phyloP scores from a whole-genome alignment of 2,329 filamentous ascomycete genomes.

The Fusarium chuoi region DNA sequence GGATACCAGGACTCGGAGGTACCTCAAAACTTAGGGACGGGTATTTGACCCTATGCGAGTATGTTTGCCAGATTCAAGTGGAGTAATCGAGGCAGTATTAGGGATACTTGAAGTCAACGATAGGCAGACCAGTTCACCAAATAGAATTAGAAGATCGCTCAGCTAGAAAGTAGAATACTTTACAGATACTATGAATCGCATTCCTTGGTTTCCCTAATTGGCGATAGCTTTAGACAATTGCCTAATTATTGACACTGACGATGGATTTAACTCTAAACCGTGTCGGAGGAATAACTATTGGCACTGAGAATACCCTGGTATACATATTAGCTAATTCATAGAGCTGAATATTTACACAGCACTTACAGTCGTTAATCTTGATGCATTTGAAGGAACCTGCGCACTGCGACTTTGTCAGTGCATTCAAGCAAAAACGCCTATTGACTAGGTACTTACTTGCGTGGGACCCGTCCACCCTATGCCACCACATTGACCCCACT shows the following conservation, averaged over 20 bases:
- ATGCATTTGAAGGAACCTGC: conserved; percentile 18
- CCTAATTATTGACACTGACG: background rate
- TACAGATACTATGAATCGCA: background rate
- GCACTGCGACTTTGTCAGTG: conserved; percentile 5
- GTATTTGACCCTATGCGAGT: too few relatives aligned
- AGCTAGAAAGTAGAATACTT: background rate
- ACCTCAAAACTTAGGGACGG: too few relatives aligned
- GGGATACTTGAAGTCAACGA: too few relatives aligned
- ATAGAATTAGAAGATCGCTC: background rate
- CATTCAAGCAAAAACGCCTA: too few relatives aligned
- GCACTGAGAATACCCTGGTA: conserved; percentile 8
- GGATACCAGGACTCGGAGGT: too few relatives aligned
- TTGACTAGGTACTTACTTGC: conserved; percentile 1
- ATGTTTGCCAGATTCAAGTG: too few relatives aligned
- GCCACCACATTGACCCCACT: conserved; percentile 37
- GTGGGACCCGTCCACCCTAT: conserved; percentile 18
- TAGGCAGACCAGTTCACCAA: too few relatives aligned
- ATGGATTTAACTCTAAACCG: background rate
- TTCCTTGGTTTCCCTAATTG: background rate
- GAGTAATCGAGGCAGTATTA: too few relatives aligned
- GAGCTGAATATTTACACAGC: accelerated
- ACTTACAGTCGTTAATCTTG: conserved; percentile 32
- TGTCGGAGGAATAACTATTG: background rate
- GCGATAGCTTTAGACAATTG: background rate
- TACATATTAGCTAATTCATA: background rate